Evolutionary conservation across 805 yeast species (phyloP).

Genomic region (Sugiyamaella valdiviana): DNA sequence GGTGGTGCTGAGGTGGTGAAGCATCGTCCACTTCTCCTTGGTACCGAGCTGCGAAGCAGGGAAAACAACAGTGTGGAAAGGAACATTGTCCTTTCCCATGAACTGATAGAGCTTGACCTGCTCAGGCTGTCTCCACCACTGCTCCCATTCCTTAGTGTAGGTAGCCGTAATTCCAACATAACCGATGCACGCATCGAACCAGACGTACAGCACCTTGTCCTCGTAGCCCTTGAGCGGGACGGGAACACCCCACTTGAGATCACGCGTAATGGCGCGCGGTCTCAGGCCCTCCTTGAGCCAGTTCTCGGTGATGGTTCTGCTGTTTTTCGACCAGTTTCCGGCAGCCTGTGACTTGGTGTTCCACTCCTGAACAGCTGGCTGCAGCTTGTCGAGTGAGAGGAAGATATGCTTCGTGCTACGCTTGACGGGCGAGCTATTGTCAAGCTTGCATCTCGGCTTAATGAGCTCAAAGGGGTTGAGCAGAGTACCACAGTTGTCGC

Average conservation of each 20-base stretch:
- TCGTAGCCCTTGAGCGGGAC: conserved; percentile 85
- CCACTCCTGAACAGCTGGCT: conserved; percentile 71
- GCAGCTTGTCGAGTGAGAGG: conserved; percentile 75
- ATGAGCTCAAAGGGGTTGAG: conserved; percentile 90
- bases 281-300: conserved; percentile 92
- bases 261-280: conserved; percentile 96
- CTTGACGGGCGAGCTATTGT: conserved; percentile 72
- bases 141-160: conserved; percentile 72
- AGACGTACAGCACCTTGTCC: conserved; percentile 89
- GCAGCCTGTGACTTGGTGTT: conserved; percentile 54
- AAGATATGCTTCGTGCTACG: conserved; percentile 81
- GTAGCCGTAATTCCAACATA: conserved; percentile 94
- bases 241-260: conserved; percentile 96
- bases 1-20: conserved; percentile 87
- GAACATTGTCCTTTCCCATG: conserved; percentile 99
- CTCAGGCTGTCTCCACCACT: conserved; percentile 96
- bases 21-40: conserved; percentile 78
- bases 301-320: conserved; percentile 78
- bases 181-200: conserved; percentile 99
- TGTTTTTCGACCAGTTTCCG: conserved; percentile 90
- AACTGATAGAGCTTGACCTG: conserved; percentile 86
- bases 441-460: conserved; percentile 93
- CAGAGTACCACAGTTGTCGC: conserved; percentile 91
- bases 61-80: conserved; percentile 98
- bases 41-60: conserved; percentile 92